Evolutionary conservation across 1,139 yeast species (phyloP), one percentile per base, ranked within the genome.

Genomic region (Yamadazyma diospyri): DNA sequence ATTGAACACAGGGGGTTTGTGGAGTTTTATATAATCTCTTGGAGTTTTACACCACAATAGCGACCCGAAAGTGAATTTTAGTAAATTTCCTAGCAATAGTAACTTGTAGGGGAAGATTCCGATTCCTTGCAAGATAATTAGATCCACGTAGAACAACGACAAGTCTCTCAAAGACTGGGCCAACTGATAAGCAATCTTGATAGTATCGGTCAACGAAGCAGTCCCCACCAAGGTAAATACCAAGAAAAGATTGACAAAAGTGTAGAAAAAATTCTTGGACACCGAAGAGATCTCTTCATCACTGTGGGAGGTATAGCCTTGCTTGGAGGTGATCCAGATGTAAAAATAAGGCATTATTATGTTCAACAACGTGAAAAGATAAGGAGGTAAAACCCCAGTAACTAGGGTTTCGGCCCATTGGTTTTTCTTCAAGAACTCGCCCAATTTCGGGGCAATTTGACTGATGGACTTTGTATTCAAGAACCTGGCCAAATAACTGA

Each of bases 211-310:
- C 25, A 83, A 64, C 36, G 80, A 69, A 3, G 86, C 81, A 1
- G 94, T 82, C 34, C 92, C 89, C 15, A 87, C 86, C 31, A 83
- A 71, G 6, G 94, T 83, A 58, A 86, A 86, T 35, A 86, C 87
- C 55, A 86, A 68, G 48, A 86, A 87, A 69, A 86, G 71, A 58
- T 85, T 86, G 52, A 86, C 85, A 54, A 87, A 86, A 25, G 85
- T 80, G 57, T 82, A 87, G 53, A 84, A 79, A 57, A 85, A 86
- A 57, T 87, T 86, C 61, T 87, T 86, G 39, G 83, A 74, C 10
- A 86, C 78, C 1, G 86, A 73, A 0, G 92, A 78, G 21, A 86
- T 62, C 54, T 86, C 95, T 35, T 79, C 85, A 46, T 86, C 95
- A 23, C 92, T 86, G 44, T 79, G 78, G 6, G 94, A 82, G 6